Evolutionary conservation across 805 yeast species (phyloP).

Genomic region (Saccharomycopsis microspora): DNA sequence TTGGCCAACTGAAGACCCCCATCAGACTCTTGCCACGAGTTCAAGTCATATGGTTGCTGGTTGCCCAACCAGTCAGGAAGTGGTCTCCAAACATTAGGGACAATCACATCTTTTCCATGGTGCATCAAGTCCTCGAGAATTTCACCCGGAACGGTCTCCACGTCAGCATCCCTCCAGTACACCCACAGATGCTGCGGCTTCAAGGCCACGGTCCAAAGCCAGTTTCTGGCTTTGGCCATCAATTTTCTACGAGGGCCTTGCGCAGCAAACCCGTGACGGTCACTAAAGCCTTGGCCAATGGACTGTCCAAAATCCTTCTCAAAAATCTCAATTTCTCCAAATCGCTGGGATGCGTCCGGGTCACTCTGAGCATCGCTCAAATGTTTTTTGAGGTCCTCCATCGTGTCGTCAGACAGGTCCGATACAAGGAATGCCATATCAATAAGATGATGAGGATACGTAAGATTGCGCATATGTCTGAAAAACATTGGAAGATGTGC

Average conservation of each 20-base stretch:
- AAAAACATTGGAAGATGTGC: conserved; percentile 72
- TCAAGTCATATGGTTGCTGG: conserved; percentile 77
- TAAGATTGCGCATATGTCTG: conserved; percentile 74
- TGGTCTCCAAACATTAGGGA: conserved; percentile 91
- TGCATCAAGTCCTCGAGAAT: conserved; percentile 87
- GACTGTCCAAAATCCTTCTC: conserved; percentile 91
- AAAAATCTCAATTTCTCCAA: conserved; percentile 77
- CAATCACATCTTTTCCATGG: conserved; percentile 83
- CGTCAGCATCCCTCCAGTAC: conserved; percentile 97
- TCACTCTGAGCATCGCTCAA: conserved; percentile 55
- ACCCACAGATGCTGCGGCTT: conserved; percentile 93
- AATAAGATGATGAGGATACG: conserved; percentile 70
- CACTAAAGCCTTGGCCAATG: conserved; percentile 87
- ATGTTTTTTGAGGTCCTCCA: conserved; percentile 36
- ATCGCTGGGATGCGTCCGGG: conserved; percentile 47
- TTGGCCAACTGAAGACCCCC: conserved; percentile 74
- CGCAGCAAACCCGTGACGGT: conserved; percentile 90
- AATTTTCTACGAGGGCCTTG: conserved; percentile 91
- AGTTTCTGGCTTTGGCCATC: conserved; percentile 93
- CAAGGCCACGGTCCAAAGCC: conserved; percentile 79
- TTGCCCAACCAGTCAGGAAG: conserved; percentile 77
- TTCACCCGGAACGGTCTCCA: conserved; percentile 80
- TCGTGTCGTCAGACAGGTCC: conserved; percentile 64
- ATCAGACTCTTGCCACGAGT: conserved; percentile 79
- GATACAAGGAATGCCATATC: conserved; percentile 75